These are phyloP conservation scores for Pilaira anomala DNA, from an alignment of 192 early-diverging fungal genomes.

Conservation along the genomic window DNA sequence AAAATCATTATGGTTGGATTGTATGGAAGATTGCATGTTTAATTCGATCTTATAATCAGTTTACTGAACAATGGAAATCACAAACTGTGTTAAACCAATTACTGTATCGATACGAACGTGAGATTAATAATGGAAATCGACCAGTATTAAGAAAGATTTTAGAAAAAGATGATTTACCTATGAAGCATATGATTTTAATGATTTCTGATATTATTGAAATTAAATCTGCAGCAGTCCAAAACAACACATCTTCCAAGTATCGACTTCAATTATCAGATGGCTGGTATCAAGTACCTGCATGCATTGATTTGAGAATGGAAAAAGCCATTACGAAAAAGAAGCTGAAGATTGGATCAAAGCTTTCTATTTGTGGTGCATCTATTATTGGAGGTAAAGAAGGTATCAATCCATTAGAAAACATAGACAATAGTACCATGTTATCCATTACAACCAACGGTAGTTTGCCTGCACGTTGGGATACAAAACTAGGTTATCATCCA, in stretches of 20 bases:
- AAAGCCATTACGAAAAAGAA: constrained; percentile 33
- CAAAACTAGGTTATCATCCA: constrained; percentile 56
- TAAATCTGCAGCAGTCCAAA: not conserved
- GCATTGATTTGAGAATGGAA: constrained; percentile 47
- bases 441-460: constrained; percentile 55
- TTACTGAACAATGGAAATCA: constrained; percentile 1
- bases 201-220: constrained; percentile 46
- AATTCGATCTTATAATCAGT: constrained; percentile 51
- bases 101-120: constrained; percentile 59
- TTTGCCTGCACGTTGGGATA: constrained; percentile 56
- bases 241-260: not conserved
- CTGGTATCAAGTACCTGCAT: constrained; percentile 62
- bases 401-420: constrained; percentile 38
- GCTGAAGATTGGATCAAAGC: constrained; percentile 58
- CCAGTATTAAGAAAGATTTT: constrained; percentile 61
- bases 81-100: constrained; percentile 39
- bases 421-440: constrained; percentile 29
- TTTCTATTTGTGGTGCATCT: constrained; percentile 58
- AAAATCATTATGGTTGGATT: constrained; percentile 66
- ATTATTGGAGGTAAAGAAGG: constrained; percentile 23
- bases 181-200: constrained; percentile 57
- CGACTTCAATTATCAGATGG: constrained; percentile 62
- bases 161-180: constrained; percentile 59
- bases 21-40: constrained; percentile 72
- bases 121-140: constrained; percentile 58